Conservation (phyloP, 331 rosid species). For the Stylosanthes scabra region DNA sequence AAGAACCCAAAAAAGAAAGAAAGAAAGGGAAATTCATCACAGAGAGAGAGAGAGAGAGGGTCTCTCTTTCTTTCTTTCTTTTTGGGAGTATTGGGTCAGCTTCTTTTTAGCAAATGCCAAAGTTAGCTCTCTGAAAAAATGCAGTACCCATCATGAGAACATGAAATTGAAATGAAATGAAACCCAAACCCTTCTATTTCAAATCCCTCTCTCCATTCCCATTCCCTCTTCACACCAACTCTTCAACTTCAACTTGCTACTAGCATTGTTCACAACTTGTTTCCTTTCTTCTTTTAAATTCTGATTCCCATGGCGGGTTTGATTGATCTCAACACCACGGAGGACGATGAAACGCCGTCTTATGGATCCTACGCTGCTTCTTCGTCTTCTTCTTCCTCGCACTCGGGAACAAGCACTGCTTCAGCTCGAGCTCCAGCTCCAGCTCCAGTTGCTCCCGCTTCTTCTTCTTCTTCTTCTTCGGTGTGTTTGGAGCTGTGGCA, state of each 20-base stretch:
- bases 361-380: conserved; percentile 51
- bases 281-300: not conserved
- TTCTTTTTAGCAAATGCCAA: conserved; percentile 73
- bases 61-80: conserved; percentile 61
- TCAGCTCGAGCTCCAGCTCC: conserved; percentile 28
- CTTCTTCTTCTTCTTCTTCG: conserved; percentile 45
- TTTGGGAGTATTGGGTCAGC: conserved; percentile 64
- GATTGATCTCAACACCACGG: conserved; percentile 95
- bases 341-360: conserved; percentile 80
- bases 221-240: not conserved
- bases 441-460: not conserved
- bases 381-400: conserved; percentile 33
- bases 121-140: conserved; percentile 61
- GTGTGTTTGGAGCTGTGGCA: conserved; percentile 98
- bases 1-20: conserved; percentile 38
- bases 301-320: conserved; percentile 47
- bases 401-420: conserved; percentile 39
- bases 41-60: conserved; percentile 40
- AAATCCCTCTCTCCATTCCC: not conserved
- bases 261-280: not conserved
- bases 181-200: not conserved
- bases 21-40: conserved; percentile 41
- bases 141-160: conserved; percentile 49
- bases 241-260: not conserved
- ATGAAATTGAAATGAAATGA: conserved; percentile 26